phyloP scores from a whole-genome alignment of 1,139 yeast species.

The Blastobotrys illinoisensis region DNA sequence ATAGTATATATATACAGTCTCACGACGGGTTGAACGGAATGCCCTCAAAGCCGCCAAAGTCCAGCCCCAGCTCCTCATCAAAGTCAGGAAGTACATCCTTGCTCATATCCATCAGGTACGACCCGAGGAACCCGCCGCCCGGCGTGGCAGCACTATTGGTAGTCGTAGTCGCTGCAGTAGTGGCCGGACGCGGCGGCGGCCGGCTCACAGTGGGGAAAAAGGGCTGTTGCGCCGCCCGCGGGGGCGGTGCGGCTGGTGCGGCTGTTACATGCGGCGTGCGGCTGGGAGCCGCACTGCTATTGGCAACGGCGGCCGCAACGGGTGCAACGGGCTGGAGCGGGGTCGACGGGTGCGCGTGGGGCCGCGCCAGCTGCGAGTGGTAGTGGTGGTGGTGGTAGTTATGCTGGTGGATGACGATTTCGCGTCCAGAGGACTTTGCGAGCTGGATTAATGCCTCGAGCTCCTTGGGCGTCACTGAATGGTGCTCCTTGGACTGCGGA shows the following conservation, averaged over 20 bases:
- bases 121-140: constrained; percentile 15
- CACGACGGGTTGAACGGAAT: constrained; percentile 29
- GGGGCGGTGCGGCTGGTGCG: constrained; percentile 6
- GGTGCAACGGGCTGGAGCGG: not conserved
- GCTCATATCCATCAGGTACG: constrained; percentile 22
- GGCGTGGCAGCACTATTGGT: too few species aligned
- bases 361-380: constrained; percentile 1
- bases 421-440: constrained; percentile 56
- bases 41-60: constrained; percentile 23
- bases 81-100: constrained; percentile 21
- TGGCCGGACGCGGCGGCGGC: too few species aligned
- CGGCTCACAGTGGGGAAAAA: not conserved
- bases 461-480: constrained; percentile 16
- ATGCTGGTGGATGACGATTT: constrained; percentile 77
- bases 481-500: constrained; percentile 8
- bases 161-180: too few species aligned
- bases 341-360: constrained; percentile 6
- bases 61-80: constrained; percentile 20
- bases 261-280: constrained; percentile 4
- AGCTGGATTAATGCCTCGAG: constrained; percentile 38
- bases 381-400: constrained; percentile 48
- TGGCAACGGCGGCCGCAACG: not conserved
- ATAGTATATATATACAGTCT: constrained; percentile 1
- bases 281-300: not conserved
- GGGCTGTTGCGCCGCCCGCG: not conserved